These are phyloP conservation scores for Quercus tomentella DNA, from an alignment of 331 rosid species.

Conservation along the genomic window DNA sequence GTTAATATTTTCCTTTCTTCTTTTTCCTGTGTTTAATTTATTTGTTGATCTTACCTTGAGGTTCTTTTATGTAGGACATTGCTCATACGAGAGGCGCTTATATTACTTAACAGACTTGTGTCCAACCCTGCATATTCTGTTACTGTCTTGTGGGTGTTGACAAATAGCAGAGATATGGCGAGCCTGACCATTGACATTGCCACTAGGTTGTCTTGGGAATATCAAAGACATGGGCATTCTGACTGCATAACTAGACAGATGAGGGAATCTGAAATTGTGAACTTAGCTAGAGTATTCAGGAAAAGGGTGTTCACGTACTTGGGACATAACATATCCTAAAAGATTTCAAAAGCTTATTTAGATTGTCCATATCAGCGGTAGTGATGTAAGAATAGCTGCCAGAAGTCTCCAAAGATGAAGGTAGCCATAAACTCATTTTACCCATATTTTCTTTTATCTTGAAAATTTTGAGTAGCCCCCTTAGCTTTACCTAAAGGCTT, in stretches of 20 bases:
- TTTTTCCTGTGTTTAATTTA: neutral
- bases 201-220: slow-evolving; percentile 56
- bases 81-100: slow-evolving; percentile 79
- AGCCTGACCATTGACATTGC: slow-evolving; percentile 63
- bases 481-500: neutral
- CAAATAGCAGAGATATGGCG: slow-evolving; percentile 70
- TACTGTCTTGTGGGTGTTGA: slow-evolving; percentile 42
- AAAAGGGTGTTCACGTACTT: slow-evolving; percentile 63
- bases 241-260: slow-evolving; percentile 41
- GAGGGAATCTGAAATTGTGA: slow-evolving; percentile 63
- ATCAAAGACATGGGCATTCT: slow-evolving; percentile 16
- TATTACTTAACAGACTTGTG: slow-evolving; percentile 78
- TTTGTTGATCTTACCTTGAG: slow-evolving; percentile 14
- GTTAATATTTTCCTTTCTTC: neutral
- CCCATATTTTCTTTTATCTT: neutral
- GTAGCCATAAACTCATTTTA: neutral
- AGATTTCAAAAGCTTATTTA: slow-evolving; percentile 14
- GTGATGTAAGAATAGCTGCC: neutral
- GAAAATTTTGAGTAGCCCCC: neutral
- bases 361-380: neutral
- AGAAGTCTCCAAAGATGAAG: neutral
- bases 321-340: slow-evolving; percentile 40
- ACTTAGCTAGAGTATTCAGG: slow-evolving; percentile 63
- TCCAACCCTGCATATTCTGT: slow-evolving; percentile 64
- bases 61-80: slow-evolving; percentile 53